Evolutionary conservation across 2,329 filamentous ascomycete species (phyloP), one percentile per base, ranked within the genome.

Genomic region (Neonectria coccinea): DNA sequence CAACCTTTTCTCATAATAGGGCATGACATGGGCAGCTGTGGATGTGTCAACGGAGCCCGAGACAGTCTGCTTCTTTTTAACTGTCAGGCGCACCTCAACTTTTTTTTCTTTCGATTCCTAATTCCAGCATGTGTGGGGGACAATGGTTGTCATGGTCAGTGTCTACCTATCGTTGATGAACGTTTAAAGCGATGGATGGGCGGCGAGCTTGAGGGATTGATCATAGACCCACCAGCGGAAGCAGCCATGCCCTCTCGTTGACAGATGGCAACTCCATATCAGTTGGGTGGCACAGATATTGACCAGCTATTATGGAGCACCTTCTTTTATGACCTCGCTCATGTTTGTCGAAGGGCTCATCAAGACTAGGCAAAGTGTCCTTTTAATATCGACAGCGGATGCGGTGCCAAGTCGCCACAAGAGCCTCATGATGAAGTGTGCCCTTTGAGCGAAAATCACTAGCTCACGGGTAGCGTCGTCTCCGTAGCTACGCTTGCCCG

Each of bases 181-280:
- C 22, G 8, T 11, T 16, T 27, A 22, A 16, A 22, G 44, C 12
- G 20, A 11, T 22, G 27, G 22, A 14, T 47, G 12, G 20, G 20
- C 3, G 7, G 11, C 22, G 12, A 47, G 20, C 5, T n/a, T n/a
- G 29, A 18, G 20, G 36, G 4, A 20, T 20, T 55, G 45, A 52
- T 36, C 33, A 42, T 48, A 25, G 51, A n/a, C 52, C 29, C 39
- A 14, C 20, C 48, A 56, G 27, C 29, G 25, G 33, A 12, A 52
- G 27, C 20, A 51, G 27, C 36, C 52, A 47, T 47, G 29, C 29
- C 29, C 36, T 62, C 47, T 45, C 39, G 52, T 33, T 33, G 25
- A 44, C 12, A 41, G 33, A 27, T 11, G 33, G 33, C 56, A n/a
- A n/a, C 42, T 48, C 27, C 18, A 16, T 33, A 29, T 45, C 45